Conservation (phyloP, 192 early-diverging fungal genomes). For the Rhizoclosmatium sp. region DNA sequence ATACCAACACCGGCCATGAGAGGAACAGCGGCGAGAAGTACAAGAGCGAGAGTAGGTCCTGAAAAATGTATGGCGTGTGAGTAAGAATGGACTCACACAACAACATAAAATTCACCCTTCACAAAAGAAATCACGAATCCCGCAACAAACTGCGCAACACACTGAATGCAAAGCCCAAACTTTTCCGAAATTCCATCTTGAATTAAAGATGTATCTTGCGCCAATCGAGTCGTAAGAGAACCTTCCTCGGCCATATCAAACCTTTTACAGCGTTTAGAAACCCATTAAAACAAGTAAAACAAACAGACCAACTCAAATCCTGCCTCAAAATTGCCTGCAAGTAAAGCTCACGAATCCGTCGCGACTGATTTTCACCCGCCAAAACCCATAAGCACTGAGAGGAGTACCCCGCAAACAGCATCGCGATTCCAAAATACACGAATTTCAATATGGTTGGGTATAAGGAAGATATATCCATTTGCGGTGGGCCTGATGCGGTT, state of each 20-base stretch:
- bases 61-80: background rate
- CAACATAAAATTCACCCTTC: slow-evolving; percentile 56
- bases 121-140: slow-evolving; percentile 57
- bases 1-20: slow-evolving; percentile 63
- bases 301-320: slow-evolving; percentile 32
- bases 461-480: slow-evolving; percentile 9
- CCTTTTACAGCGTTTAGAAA: slow-evolving; percentile 4
- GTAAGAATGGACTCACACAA: background rate
- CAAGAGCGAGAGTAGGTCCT: slow-evolving; percentile 32
- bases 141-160: slow-evolving; percentile 45
- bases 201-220: slow-evolving; percentile 51
- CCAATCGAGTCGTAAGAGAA: slow-evolving; percentile 54
- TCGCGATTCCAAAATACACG: slow-evolving; percentile 40
- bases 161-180: slow-evolving; percentile 53
- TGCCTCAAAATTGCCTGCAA: slow-evolving; percentile 39
- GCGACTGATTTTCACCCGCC: slow-evolving; percentile 47
- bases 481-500: background rate
- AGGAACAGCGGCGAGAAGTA: slow-evolving; percentile 29
- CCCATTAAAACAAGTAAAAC: background rate
- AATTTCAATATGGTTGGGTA: slow-evolving; percentile 16
- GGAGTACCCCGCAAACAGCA: slow-evolving; percentile 41
- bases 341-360: slow-evolving; percentile 47
- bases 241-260: slow-evolving; percentile 55
- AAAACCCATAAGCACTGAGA: slow-evolving; percentile 46
- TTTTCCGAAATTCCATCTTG: slow-evolving; percentile 67